Base-by-base conservation (phyloP, 2,329 filamentous ascomycete species). In the Diaporthe helianthi region DNA sequence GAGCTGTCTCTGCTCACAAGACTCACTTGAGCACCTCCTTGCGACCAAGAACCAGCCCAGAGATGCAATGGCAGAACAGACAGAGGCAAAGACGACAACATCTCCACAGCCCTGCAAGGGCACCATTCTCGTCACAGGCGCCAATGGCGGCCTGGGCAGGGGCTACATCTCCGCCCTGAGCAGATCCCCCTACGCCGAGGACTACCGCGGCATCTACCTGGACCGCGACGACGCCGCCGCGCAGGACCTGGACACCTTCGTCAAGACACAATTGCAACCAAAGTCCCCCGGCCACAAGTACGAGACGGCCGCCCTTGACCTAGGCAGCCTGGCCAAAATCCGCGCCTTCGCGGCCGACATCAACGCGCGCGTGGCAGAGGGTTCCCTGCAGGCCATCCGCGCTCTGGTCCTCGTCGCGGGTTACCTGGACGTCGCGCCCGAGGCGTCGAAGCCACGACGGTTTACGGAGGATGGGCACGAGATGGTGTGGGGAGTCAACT, bases 391-490 rank as follows among this genome's bases (percentile, higher is more conserved):
- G 17, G 79, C 76, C 0, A 81, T 83, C 67, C 76, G 76, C 24
- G 80, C 75, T 1, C 74, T 83, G 4, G 78, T 83, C 10, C 76
- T 83, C n/a, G 76, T 75, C 51, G 77, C 77, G 1, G 77, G 70
- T 1, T 76, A 67, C 64, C 71, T 75, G 52, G 75, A 78, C 3
- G 73, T 73, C 15, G 65, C 61, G 26, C 69, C 68, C 36, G 74
- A 75, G 68, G 53, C 65, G 3, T 22, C 24, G 4, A 38, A 38
- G 64, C 64, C 64, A 15, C 29, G 64, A 17, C 64, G 64, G 2
- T 67, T 76, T 9, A 65, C 67, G 1, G 67, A 52, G 29, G 60
- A 69, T 4, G 65, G 65, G 4, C 41, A 46, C 22, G 75, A 76
- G 47, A 72, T 38, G 4, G 71, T 70, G 0, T 76, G 76, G 51